Conservation (phyloP, 257 asterid species). For the Fraxinus pennsylvanica region DNA sequence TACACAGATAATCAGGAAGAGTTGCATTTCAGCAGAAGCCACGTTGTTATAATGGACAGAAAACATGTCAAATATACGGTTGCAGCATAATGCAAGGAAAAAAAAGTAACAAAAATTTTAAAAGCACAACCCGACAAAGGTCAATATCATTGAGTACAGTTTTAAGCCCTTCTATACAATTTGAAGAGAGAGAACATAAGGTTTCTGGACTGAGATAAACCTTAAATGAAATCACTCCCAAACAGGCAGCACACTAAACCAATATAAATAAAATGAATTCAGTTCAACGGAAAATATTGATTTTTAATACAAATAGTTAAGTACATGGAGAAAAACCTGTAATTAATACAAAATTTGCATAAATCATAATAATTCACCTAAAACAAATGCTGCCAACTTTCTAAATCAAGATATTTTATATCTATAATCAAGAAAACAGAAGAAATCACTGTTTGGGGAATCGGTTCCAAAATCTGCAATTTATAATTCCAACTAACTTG, state of each 20-base stretch:
- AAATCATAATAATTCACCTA: slow-evolving; percentile 16
- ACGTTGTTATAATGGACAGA: neutral
- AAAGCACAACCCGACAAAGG: neutral
- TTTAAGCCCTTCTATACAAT: neutral
- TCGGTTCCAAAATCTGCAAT: slow-evolving; percentile 16
- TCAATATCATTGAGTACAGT: neutral
- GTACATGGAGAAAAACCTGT: neutral
- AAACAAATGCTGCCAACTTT: slow-evolving; percentile 8
- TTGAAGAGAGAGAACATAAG: slow-evolving; percentile 7
- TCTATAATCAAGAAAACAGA: slow-evolving; percentile 20
- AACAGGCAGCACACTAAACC: neutral
- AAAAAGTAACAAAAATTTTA: neutral
- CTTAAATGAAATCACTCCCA: slow-evolving; percentile 8
- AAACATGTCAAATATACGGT: neutral
- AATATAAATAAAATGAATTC: neutral
- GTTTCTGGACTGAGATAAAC: neutral
- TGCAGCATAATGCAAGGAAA: neutral
- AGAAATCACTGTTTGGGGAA: slow-evolving; percentile 12
- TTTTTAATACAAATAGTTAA: slow-evolving; percentile 2
- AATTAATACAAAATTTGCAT: neutral
- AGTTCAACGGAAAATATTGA: neutral
- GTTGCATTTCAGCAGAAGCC: neutral
- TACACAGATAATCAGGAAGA: neutral
- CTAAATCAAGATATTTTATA: slow-evolving; percentile 23
- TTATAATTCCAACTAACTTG: slow-evolving; percentile 19